A percentile compares a stretch with the other conserved stretches of the same genome.
These are phyloP conservation scores for Fraxinus cuspidata DNA, from an alignment of 257 asterid species.

Conservation along the genomic window DNA sequence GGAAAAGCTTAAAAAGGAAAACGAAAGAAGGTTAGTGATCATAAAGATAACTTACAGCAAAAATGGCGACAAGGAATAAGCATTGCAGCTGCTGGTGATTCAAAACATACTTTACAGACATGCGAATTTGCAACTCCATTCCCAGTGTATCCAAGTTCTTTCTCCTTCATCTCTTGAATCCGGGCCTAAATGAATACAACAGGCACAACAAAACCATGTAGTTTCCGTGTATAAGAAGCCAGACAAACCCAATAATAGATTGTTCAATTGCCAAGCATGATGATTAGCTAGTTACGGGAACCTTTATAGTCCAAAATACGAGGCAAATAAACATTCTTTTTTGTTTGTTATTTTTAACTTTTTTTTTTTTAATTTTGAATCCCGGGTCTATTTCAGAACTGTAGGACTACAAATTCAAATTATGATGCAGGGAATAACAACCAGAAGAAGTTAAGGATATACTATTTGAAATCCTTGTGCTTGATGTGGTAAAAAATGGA, in stretches of 20 bases:
- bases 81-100: conserved; percentile 87
- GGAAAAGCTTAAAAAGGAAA: background rate
- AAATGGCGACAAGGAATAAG: conserved; percentile 99
- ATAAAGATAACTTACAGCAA: conserved; percentile 64
- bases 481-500: background rate
- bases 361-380: background rate
- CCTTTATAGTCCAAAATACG: background rate
- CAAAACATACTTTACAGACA: conserved; percentile 91
- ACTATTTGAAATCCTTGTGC: background rate
- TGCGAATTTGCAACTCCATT: conserved; percentile 83
- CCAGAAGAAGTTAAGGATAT: background rate
- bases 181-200: conserved; percentile 57
- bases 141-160: conserved; percentile 66
- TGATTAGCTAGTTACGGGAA: background rate
- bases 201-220: conserved; percentile 17
- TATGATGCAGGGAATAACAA: background rate
- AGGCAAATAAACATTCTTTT: too few species aligned
- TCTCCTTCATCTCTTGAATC: conserved; percentile 94
- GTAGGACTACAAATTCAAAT: background rate
- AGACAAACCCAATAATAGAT: too few species aligned
- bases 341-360: background rate
- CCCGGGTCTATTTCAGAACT: background rate
- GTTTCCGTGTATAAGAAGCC: background rate
- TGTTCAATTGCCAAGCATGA: too few species aligned
- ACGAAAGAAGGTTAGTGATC: background rate